Conservation (phyloP, 2,329 filamentous ascomycete genomes). For the Colletotrichum lini region DNA sequence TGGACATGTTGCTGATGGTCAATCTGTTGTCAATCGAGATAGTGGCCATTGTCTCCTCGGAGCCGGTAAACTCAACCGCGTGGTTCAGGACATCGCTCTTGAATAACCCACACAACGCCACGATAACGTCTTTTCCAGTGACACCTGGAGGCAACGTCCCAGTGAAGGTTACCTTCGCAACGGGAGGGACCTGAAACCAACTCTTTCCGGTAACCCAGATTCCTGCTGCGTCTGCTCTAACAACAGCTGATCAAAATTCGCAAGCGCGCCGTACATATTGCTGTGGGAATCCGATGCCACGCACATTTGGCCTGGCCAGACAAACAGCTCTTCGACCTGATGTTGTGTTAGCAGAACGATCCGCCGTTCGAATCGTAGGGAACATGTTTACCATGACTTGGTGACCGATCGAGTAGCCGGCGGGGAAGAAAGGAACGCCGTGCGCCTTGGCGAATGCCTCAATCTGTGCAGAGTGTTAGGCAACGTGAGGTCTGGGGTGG, state of each 20-base stretch:
- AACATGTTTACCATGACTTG: conserved; percentile 77
- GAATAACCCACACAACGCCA: conserved; percentile 89
- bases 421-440: conserved; percentile 82
- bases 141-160: conserved; percentile 84
- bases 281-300: conserved; percentile 85
- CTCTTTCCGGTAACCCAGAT: conserved; percentile 88
- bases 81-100: conserved; percentile 94
- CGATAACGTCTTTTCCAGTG: conserved; percentile 94
- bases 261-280: conserved; percentile 87
- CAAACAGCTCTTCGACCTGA: conserved; percentile 80
- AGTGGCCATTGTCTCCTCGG: conserved; percentile 81
- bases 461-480: conserved; percentile 65
- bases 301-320: conserved; percentile 86
- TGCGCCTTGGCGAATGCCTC: conserved; percentile 86
- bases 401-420: conserved; percentile 85
- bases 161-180: conserved; percentile 84
- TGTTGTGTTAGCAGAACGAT: too few species aligned
- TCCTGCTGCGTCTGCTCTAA: conserved; percentile 87
- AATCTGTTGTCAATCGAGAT: conserved; percentile 81
- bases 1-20: conserved; percentile 85
- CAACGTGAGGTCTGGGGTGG: too few species aligned
- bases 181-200: conserved; percentile 91
- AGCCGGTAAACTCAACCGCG: conserved; percentile 88
- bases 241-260: conserved; percentile 68
- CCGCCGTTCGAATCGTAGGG: too few species aligned